These are phyloP conservation scores for Diaporthe ampelina DNA, from an alignment of 2,329 filamentous ascomycete genomes.

Conservation along the genomic window DNA sequence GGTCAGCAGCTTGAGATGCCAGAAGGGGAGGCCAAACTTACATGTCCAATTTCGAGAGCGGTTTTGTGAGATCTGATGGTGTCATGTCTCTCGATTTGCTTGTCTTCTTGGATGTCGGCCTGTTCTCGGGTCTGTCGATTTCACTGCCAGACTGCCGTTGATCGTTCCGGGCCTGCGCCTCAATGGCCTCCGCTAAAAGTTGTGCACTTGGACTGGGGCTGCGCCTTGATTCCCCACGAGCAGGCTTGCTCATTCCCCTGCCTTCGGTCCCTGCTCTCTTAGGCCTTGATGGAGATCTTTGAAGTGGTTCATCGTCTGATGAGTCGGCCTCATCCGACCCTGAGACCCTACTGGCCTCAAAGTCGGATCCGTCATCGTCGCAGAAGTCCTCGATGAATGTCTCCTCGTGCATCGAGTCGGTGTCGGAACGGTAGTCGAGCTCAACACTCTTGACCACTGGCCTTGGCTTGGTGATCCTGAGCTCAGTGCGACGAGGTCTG, in stretches of 20 bases:
- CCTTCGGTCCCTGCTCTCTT: neutral
- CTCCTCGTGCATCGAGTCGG: constrained; percentile 37
- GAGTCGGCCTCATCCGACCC: constrained; percentile 31
- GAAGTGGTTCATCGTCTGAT: neutral
- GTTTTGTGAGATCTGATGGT: neutral
- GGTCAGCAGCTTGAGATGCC: neutral
- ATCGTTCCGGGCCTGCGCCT: constrained; percentile 29
- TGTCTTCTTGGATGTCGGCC: neutral
- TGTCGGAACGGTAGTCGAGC: constrained; percentile 6
- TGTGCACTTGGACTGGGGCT: constrained; percentile 40
- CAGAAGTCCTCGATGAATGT: constrained; percentile 39
- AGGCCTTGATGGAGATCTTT: constrained; percentile 26
- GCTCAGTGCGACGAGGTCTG: constrained; percentile 33
- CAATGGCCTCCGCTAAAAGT: constrained; percentile 37
- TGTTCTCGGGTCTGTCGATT: neutral
- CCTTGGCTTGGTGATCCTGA: constrained; percentile 13
- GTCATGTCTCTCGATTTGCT: neutral
- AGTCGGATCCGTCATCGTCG: constrained; percentile 37
- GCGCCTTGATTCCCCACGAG: neutral
- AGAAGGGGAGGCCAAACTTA: constrained; percentile 4
- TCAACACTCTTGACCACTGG: neutral
- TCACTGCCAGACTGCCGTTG: neutral
- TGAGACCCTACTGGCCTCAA: constrained; percentile 18
- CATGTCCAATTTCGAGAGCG: constrained; percentile 22
- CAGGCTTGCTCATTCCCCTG: neutral